phyloP scores from a whole-genome alignment of 768 basidiomycete genomes.

The Kwoniella bestiolae region DNA sequence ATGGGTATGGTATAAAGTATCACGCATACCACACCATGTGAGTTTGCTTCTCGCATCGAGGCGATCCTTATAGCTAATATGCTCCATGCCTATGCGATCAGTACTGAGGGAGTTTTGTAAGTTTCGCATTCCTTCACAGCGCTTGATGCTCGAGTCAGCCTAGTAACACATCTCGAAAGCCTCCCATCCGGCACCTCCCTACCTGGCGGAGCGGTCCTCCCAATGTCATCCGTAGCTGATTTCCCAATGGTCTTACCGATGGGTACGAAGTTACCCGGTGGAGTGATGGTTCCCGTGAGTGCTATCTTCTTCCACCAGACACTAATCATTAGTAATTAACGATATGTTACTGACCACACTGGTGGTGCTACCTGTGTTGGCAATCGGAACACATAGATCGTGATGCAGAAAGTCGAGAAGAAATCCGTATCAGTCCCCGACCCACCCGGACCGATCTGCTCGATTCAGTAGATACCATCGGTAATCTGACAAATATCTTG shows the following conservation, averaged over 20 bases:
- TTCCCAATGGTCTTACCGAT: conserved; percentile 51
- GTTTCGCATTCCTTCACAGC: conserved; percentile 3
- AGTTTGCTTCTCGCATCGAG: conserved; percentile 5
- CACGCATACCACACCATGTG: conserved; percentile 55
- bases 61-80: not conserved
- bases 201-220: conserved; percentile 50
- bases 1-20: conserved; percentile 55
- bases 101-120: conserved; percentile 53
- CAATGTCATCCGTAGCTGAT: conserved; percentile 50
- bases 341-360: too few species aligned
- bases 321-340: not conserved
- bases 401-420: conserved; percentile 26
- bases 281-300: conserved; percentile 53
- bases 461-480: conserved; percentile 7
- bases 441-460: conserved; percentile 19
- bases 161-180: conserved; percentile 13
- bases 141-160: not conserved
- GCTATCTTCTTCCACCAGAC: not conserved
- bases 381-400: too few species aligned
- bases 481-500: not conserved
- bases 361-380: too few species aligned
- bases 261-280: conserved; percentile 50
- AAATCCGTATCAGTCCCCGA: not conserved
- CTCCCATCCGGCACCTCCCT: conserved; percentile 48
- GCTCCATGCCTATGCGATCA: not conserved